These are phyloP conservation scores for Chlamydomonas sp. DNA, from an alignment of 139 green algal species.

Conservation along the genomic window DNA sequence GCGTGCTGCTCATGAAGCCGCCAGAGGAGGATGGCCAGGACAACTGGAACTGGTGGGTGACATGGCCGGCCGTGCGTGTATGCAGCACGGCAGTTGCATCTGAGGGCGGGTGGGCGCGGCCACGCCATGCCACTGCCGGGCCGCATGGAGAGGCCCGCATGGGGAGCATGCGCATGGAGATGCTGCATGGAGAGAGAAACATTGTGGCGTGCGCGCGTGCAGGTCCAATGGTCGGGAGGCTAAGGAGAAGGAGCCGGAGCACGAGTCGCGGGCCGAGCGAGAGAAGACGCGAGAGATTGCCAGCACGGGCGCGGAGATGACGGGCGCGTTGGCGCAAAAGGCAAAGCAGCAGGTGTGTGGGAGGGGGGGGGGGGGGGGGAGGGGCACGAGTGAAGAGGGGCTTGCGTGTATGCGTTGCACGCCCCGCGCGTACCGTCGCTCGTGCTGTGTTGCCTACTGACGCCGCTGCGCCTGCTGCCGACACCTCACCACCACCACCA, in stretches of 20 bases:
- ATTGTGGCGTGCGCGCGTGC: neutral
- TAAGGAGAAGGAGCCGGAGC: constrained; percentile 7
- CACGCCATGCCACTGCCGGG: no score
- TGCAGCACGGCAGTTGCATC: neutral
- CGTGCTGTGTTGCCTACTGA: no score
- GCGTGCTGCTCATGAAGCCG: constrained; percentile 47
- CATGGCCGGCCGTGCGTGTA: neutral
- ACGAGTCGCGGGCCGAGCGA: constrained; percentile 1
- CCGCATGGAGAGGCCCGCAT: no score
- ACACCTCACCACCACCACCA: no score
- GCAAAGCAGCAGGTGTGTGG: neutral
- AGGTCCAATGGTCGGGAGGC: neutral
- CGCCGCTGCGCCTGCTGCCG: no score
- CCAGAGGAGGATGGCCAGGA: constrained; percentile 55
- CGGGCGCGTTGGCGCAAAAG: constrained; percentile 1
- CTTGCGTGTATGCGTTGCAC: neutral
- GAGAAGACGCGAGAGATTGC: neutral
- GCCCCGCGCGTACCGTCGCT: no score
- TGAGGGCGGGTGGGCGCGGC: no score
- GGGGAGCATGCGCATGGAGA: no score
- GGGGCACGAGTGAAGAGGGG: constrained; percentile 17
- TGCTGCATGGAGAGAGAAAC: no score
- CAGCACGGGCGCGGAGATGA: neutral
- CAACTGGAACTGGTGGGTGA: no score
- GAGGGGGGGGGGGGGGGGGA: constrained; percentile 28